Conservation (phyloP, 2,329 filamentous ascomycete species). For the Fusarium sambucinum region DNA sequence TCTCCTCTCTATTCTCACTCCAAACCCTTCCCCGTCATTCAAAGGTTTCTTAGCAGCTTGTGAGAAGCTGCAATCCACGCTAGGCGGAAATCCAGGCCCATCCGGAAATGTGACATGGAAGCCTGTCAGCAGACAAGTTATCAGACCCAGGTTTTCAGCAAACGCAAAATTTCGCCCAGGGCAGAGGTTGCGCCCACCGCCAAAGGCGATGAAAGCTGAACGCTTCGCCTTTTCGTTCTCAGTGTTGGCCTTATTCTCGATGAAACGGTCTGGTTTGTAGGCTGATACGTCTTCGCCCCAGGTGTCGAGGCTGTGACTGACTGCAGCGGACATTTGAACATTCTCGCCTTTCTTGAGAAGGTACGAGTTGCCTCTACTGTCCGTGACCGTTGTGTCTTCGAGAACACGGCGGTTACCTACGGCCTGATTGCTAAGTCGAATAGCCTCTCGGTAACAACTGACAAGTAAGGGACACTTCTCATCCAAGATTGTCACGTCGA, state of each 20-base stretch:
- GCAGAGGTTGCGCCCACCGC: constrained; percentile 27
- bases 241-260: constrained; percentile 22
- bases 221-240: constrained; percentile 19
- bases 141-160: constrained; percentile 31
- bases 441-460: constrained; percentile 25
- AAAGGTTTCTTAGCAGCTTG: constrained; percentile 25
- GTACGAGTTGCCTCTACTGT: constrained; percentile 27
- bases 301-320: constrained; percentile 14
- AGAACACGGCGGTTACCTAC: constrained; percentile 27
- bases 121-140: constrained; percentile 26
- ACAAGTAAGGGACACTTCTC: constrained; percentile 54
- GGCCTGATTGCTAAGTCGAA: constrained; percentile 23
- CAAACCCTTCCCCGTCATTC: constrained; percentile 20
- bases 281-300: constrained; percentile 27
- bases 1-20: constrained; percentile 22
- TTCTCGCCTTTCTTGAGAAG: constrained; percentile 35
- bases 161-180: constrained; percentile 35
- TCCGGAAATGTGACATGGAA: constrained; percentile 15
- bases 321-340: constrained; percentile 18
- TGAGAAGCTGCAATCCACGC: not conserved
- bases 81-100: not conserved
- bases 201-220: constrained; percentile 23
- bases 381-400: constrained; percentile 28
- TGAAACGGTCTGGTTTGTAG: constrained; percentile 28
- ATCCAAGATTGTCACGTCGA: constrained; percentile 54